Percentiles rank a stretch among this genome's conserved stretches.
Conservation (phyloP, 345 rosid genomes). For the Arabidopsis arenosa region DNA sequence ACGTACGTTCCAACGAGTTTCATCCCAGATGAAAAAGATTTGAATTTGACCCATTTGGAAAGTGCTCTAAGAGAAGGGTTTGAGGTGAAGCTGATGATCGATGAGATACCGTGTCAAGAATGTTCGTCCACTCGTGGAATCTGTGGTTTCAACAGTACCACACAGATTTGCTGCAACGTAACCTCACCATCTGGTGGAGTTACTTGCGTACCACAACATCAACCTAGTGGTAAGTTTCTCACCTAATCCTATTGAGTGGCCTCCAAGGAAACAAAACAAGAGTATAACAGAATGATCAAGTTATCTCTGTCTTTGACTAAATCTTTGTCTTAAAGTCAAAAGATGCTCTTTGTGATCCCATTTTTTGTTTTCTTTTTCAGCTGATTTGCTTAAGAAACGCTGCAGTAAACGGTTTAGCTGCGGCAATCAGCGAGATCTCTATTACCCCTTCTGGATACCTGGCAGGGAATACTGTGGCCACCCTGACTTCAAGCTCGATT, state of each 20-base stretch:
- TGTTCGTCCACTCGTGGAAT: neutral
- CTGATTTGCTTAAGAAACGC: neutral
- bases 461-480: neutral
- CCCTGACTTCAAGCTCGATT: neutral
- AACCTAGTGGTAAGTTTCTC: neutral
- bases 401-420: conserved; percentile 14
- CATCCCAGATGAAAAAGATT: neutral
- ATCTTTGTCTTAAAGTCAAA: neutral
- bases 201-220: neutral
- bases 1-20: neutral
- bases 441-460: neutral
- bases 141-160: neutral
- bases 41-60: neutral
- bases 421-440: neutral
- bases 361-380: neutral
- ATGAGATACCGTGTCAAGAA: neutral
- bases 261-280: neutral
- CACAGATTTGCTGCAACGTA: neutral
- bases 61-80: neutral
- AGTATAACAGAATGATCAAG: neutral
- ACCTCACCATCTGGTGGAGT: neutral
- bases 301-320: neutral
- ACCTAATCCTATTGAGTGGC: neutral
- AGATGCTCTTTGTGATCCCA: neutral
- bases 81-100: neutral